Base-by-base conservation (phyloP, 495 filamentous ascomycete genomes). In the Talaromyces wortmannii region DNA sequence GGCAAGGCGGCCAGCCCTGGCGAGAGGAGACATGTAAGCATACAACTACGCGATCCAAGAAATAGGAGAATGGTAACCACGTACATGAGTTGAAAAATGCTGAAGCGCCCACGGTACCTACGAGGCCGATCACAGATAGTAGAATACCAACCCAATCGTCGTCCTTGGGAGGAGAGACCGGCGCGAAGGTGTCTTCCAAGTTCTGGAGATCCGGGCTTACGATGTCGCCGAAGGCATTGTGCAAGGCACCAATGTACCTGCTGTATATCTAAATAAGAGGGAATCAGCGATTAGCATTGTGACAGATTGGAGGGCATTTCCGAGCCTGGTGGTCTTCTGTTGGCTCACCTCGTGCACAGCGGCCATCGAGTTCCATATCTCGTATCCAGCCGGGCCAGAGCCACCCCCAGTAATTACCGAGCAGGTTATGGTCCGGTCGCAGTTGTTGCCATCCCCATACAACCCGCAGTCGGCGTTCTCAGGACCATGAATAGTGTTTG, bases 361-460 rank as follows among this genome's bases (percentile, higher is more conserved):
- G 13, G 59, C 47, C 12, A 72, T 47, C 6, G 69, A 72, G 49
- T 69, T 63, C 59, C 57, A 69, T 55, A 72, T 67, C 16, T 62
- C 7, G 18, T 61, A 18, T 6, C 52, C 65, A 13, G 61, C 68
- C 13, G 67, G 53, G 4, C 66, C 64, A 2, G 61, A 62, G 12
- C 17, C 16, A 16, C 31, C 59, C 13, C 57, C 44, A 6, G 30
- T 16, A 23, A 54, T 47, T 3, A 47, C 44, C 40, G 16, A 36
- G 46, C 56, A 56, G 7, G 48, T 50, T 10, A 50, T 23, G 13
- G 50, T 57, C 4, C 42, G 8, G 15, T 33, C 51, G 45, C 52
- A 57, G 23, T 45, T 47, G 11, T 58, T 31, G 5, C 7, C 8
- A n/a, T 50, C 23, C 4, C n/a, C n/a, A 29, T 12, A 50, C 23